Conservation (phyloP, 202 grass and related monocot genomes). For the Panicum virgatum region DNA sequence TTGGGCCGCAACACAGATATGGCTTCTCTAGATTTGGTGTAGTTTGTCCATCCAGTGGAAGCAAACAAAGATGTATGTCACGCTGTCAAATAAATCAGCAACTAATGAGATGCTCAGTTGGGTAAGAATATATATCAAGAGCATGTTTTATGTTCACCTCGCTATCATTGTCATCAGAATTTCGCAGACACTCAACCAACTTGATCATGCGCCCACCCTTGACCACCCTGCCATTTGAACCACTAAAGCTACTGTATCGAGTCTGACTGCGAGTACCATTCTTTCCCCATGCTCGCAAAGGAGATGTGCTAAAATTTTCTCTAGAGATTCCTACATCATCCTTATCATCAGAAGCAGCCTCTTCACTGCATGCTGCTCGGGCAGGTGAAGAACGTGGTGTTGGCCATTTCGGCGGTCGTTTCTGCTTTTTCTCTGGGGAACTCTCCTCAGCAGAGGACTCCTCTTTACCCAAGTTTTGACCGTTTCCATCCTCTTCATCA, state of each 20-base stretch:
- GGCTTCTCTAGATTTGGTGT: conserved; percentile 55
- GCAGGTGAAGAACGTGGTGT: conserved; percentile 56
- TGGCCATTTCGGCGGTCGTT: conserved; percentile 52
- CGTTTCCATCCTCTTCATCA: conserved; percentile 56
- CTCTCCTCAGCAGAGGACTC: conserved; percentile 54
- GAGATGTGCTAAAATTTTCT: conserved; percentile 61
- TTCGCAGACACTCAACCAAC: conserved; percentile 58
- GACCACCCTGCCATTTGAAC: conserved; percentile 51
- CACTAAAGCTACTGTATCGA: conserved; percentile 47
- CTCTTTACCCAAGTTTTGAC: conserved; percentile 47
- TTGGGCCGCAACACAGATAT: conserved; percentile 58
- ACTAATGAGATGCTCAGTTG: conserved; percentile 5
- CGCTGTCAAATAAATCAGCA: conserved; percentile 52
- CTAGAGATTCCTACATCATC: conserved; percentile 47
- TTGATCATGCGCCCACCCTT: conserved; percentile 57
- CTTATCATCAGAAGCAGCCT: conserved; percentile 50
- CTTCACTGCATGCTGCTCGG: conserved; percentile 45
- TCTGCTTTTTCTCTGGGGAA: conserved; percentile 56
- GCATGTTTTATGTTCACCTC: conserved; percentile 48
- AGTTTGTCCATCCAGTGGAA: conserved; percentile 51
- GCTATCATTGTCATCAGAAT: conserved; percentile 53
- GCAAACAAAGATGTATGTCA: conserved; percentile 59
- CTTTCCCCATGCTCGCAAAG: conserved; percentile 72
- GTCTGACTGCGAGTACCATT: conserved; percentile 69
- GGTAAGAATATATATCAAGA: background rate